phyloP scores from a whole-genome alignment of 2,329 filamentous ascomycete species.

The Trichothecium sympodiale region DNA sequence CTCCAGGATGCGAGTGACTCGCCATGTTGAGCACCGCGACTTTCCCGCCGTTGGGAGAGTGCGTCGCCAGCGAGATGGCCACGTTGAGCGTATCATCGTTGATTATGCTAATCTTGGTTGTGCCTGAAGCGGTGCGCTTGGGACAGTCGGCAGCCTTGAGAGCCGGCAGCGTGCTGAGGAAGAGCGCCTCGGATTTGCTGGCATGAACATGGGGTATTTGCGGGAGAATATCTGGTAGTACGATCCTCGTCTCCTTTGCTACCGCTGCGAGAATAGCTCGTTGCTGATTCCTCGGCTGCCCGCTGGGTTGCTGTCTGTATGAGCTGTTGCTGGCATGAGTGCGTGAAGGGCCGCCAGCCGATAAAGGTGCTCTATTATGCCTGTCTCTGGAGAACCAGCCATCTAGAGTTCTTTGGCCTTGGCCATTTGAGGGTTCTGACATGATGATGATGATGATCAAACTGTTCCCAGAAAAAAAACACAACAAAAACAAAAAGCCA shows the following conservation, averaged over 20 bases:
- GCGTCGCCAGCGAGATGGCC: constrained; percentile 29
- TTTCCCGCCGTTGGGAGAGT: constrained; percentile 14
- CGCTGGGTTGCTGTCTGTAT: constrained; percentile 2
- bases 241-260: constrained; percentile 33
- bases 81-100: constrained; percentile 48
- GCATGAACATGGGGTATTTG: constrained; percentile 28
- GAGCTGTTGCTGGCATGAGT: constrained; percentile 5
- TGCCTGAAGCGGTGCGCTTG: constrained; percentile 15
- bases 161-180: constrained; percentile 21
- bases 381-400: constrained; percentile 11
- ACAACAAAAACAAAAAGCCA: too few species aligned
- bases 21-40: constrained; percentile 59
- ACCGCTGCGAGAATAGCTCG: constrained; percentile 23
- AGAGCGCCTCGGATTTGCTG: constrained; percentile 24
- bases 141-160: constrained; percentile 33
- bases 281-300: background rate
- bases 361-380: background rate
- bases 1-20: constrained; percentile 44
- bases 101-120: constrained; percentile 31
- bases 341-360: constrained; percentile 1
- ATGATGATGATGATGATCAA: too few species aligned
- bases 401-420: constrained; percentile 16
- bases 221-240: constrained; percentile 34
- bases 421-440: constrained; percentile 3
- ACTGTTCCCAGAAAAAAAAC: too few species aligned